Conservation (phyloP, 2,329 filamentous ascomycete genomes). For the Colletotrichum echinochloae region DNA sequence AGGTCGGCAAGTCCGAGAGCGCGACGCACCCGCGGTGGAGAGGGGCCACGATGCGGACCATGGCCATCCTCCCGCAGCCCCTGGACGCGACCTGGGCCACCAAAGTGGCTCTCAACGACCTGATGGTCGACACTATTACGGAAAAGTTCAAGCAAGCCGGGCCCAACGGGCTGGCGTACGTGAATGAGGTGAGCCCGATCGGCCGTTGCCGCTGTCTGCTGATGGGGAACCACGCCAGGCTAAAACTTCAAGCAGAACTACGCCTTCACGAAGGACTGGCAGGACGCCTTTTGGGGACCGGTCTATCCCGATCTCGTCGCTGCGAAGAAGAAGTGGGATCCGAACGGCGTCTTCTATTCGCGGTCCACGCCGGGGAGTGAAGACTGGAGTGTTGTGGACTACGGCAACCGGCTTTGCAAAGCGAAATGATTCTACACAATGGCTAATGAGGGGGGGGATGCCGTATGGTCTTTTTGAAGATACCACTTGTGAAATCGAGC, state of each 20-base stretch:
- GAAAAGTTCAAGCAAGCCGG: conserved; percentile 37
- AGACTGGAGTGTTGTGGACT: conserved; percentile 38
- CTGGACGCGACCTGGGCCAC: conserved; percentile 37
- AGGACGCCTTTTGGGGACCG: conserved; percentile 39
- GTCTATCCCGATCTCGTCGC: conserved; percentile 47
- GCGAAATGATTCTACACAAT: conserved; percentile 13
- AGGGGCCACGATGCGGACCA: conserved; percentile 34
- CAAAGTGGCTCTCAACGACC: conserved; percentile 34
- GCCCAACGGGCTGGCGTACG: conserved; percentile 33
- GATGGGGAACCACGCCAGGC: not conserved
- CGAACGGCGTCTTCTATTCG: conserved; percentile 57
- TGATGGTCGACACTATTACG: conserved; percentile 40
- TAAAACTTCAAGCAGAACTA: conserved; percentile 37
- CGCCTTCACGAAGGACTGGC: conserved; percentile 40
- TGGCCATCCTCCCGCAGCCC: conserved; percentile 35
- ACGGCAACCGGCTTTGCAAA: conserved; percentile 38
- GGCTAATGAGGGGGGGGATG: not conserved
- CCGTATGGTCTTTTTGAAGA: not conserved
- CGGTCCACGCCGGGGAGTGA: conserved; percentile 40
- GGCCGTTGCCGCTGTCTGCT: not conserved
- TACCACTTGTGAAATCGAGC: not conserved
- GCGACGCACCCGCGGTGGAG: conserved; percentile 39
- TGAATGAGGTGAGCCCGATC: conserved; percentile 30
- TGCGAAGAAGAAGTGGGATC: conserved; percentile 65
- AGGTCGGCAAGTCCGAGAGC: conserved; percentile 18